Evolutionary conservation across 352 stramenopile genomes (phyloP), one percentile per base, ranked within the genome.

Genomic region (Globisporangium uncinulatum): DNA sequence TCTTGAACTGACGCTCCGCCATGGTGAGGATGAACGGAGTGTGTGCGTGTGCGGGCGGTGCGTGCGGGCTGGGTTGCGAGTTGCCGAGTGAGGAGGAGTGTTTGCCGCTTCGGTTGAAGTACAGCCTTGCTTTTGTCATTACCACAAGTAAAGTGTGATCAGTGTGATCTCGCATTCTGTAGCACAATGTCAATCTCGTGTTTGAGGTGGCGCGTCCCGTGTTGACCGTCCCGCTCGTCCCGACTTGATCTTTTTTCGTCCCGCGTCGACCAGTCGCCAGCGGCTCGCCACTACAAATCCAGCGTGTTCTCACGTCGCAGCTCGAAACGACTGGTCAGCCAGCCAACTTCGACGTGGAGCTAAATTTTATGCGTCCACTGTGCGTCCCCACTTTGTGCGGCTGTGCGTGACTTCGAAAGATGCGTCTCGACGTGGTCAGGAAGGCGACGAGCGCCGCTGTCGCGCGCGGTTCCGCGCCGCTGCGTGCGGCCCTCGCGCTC

Each of bases 1-100:
- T 86, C 76, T 87, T 87, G 64, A 92, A 83, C 58, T 87, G 67
- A 45, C 75, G 70, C 56, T 89, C 80, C 7, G 74, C 54, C 83
- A 89, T 87, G 46, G 34, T 39, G 34, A 39, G 34, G 34, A 39
- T 39, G 34, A 39, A 39, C 34, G 34, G 24, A 11, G 54, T 39
- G 10, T 3, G 17, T 19, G 17, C 50, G 39, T 4, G 24, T 29
- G 15, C 44, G 19, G 29, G 8, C 15, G 31, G 13, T 11, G 19
- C 19, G 44, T 24, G 34, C 24, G 19, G 19, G 44, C 24, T 50
- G 10, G 44, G 7, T 7, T 14, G n/a, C 17, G 14, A 32, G 44
- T 50, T 50, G 34, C 34, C 6, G 21, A 39, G 47, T 42, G 24
- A 51, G 4, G 20, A 29, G 24, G 24, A 29, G 24, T 29, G 24